Evolutionary conservation across 306 rosid species (phyloP), one percentile per base, ranked within the genome.

Genomic region (Quercus robur): DNA sequence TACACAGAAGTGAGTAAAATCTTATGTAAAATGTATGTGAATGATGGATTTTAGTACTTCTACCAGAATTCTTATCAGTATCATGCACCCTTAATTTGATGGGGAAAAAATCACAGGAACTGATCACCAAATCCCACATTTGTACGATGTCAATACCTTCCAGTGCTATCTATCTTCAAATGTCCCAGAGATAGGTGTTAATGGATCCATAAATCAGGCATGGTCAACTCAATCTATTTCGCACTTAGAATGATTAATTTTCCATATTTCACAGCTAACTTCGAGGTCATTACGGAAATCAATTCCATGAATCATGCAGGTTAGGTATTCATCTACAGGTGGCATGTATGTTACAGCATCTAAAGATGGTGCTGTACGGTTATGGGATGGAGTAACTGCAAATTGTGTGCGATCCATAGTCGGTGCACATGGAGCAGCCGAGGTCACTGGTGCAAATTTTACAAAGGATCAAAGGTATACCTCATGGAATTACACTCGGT

Each of bases 321-420:
- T 94, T 78, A 91, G 97, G 83, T 91, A 92, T 87, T 88, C 97
- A 61, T 75, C 91, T 77, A 86, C 97, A 38, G 97, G 97, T 54
- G 77, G 89, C 81, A 87, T 91, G 97, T 92, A 92, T 81, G 97
- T 91, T 70, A 92, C 98, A 79, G 98, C 97, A 77, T 94, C 97
- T 26, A 92, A 94, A 87, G 94, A 92, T 56, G 93, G 97, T 75
- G 87, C 88, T 38, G 80, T 94, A 81, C 90, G 94, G 58, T 71
- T 94, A 82, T 94, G 97, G 98, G 97, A 94, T 83, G 97, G 97
- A 74, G 76, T 90, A 80, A 88, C 89, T 84, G 95, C 97, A 52
- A 84, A 77, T 75, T 92, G 97, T 81, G 86, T 87, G 75, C 91
- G 94, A 70, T 81, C 94, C 73, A 87, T 94, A 74, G 86, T 76